Percentiles rank a stretch among this genome's conserved stretches.
These are phyloP conservation scores for Suhomyces wounanorum DNA, from an alignment of 1,139 yeast genomes.

Conservation along the genomic window DNA sequence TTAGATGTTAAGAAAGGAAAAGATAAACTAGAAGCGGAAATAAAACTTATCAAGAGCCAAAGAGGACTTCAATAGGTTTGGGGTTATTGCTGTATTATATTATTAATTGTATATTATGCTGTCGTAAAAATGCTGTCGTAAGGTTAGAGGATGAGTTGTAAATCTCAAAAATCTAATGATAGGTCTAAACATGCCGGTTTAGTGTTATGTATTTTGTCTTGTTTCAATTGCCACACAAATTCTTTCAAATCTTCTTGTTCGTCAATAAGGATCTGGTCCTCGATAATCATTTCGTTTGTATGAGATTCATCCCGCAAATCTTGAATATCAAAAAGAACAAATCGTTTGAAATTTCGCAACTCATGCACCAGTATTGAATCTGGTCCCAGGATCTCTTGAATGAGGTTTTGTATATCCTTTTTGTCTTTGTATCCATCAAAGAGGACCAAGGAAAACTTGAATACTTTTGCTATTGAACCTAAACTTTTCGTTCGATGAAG, in stretches of 20 bases:
- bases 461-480: constrained; percentile 12
- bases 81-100: not conserved
- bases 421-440: constrained; percentile 42
- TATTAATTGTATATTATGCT: constrained; percentile 4
- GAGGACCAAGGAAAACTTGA: constrained; percentile 13
- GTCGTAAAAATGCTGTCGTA: constrained; percentile 6
- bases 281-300: not conserved
- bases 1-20: constrained; percentile 84
- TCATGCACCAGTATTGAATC: not conserved
- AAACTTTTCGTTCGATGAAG: constrained; percentile 9
- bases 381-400: constrained; percentile 3
- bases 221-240: constrained; percentile 8
- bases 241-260: constrained; percentile 15
- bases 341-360: not conserved
- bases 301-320: not conserved
- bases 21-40: constrained; percentile 85
- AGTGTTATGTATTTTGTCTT: not conserved
- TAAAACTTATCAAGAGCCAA: constrained; percentile 58
- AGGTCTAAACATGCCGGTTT: not conserved
- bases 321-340: constrained; percentile 1
- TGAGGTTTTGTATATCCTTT: constrained; percentile 16
- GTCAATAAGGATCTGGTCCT: not conserved
- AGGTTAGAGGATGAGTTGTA: not conserved
- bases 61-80: constrained; percentile 33
- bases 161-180: not conserved